Evolutionary conservation across 805 yeast species (phyloP).

Genomic region (Suhomyces sp.): DNA sequence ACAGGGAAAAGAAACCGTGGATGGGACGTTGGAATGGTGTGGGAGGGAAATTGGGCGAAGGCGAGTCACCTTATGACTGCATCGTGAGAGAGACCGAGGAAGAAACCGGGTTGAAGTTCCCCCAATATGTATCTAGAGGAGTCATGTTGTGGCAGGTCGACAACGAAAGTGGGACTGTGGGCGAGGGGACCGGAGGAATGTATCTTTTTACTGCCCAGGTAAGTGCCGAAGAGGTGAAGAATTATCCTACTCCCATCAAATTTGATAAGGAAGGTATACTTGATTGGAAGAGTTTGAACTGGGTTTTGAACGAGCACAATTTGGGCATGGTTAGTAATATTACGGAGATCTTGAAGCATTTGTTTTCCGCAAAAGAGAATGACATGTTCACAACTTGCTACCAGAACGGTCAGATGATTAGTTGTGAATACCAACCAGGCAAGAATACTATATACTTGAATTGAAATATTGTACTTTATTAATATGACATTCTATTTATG

Average conservation of each 20-base stretch:
- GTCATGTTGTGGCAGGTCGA: conserved; percentile 33
- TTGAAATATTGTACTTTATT: not conserved
- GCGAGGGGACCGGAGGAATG: conserved; percentile 31
- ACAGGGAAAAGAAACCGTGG: conserved; percentile 43
- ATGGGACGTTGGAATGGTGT: conserved; percentile 50
- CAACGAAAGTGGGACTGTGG: conserved; percentile 4
- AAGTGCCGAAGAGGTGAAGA: conserved; percentile 17
- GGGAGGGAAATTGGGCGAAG: conserved; percentile 39
- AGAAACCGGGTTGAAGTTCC: conserved; percentile 37
- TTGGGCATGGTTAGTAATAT: conserved; percentile 42
- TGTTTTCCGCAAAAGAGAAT: conserved; percentile 23
- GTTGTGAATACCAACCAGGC: conserved; percentile 12
- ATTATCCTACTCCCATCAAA: conserved; percentile 27
- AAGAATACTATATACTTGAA: conserved; percentile 4
- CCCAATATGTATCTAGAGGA: conserved; percentile 31
- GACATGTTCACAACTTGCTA: conserved; percentile 28
- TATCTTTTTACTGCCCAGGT: conserved; percentile 40
- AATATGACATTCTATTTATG: conserved; percentile 29
- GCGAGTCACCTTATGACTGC: conserved; percentile 37
- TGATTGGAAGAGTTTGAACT: conserved; percentile 39
- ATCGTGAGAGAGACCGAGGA: conserved; percentile 41
- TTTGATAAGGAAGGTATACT: conserved; percentile 38
- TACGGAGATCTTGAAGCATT: conserved; percentile 19
- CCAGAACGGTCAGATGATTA: conserved; percentile 10
- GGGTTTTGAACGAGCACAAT: conserved; percentile 36